Evolutionary conservation across 441 rosid genomes (phyloP).

Genomic region (Gossypium schwendimanii): DNA sequence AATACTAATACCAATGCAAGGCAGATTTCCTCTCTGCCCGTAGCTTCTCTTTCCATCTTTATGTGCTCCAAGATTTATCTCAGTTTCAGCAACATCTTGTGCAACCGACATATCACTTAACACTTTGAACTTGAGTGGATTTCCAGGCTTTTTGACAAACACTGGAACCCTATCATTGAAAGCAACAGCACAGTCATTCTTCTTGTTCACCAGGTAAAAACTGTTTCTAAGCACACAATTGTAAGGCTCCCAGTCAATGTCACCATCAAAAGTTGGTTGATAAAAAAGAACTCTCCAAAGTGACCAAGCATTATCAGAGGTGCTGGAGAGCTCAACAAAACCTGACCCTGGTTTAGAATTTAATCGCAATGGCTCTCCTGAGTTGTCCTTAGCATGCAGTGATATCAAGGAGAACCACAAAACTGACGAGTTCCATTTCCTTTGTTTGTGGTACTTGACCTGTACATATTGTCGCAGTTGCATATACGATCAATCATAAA

Average conservation of each 20-base stretch:
- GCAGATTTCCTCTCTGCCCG: constrained; percentile 37
- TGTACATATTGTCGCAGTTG: constrained; percentile 21
- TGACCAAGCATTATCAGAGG: constrained; percentile 45
- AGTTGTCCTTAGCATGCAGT: constrained; percentile 58
- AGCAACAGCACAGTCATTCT: constrained; percentile 77
- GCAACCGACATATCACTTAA: constrained; percentile 33
- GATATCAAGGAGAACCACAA: constrained; percentile 87
- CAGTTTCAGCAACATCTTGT: constrained; percentile 25
- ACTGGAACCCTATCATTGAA: constrained; percentile 69
- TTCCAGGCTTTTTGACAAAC: constrained; percentile 90
- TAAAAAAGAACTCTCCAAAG: constrained; percentile 59
- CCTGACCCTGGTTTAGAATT: constrained; percentile 59
- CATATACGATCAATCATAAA: background rate
- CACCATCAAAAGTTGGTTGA: constrained; percentile 48
- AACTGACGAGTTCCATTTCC: constrained; percentile 64
- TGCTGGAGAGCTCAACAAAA: constrained; percentile 65
- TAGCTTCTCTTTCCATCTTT: constrained; percentile 33
- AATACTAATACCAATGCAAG: constrained; percentile 46
- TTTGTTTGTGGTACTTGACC: constrained; percentile 70
- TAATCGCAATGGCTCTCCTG: constrained; percentile 69
- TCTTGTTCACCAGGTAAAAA: constrained; percentile 78
- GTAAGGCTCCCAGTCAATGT: constrained; percentile 57
- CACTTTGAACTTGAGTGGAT: constrained; percentile 83
- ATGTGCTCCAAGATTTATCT: constrained; percentile 22
- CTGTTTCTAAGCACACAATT: constrained; percentile 52